These are phyloP conservation scores for Hymenoscyphus fructigenus DNA, from an alignment of 2,329 filamentous ascomycete species.

Conservation along the genomic window DNA sequence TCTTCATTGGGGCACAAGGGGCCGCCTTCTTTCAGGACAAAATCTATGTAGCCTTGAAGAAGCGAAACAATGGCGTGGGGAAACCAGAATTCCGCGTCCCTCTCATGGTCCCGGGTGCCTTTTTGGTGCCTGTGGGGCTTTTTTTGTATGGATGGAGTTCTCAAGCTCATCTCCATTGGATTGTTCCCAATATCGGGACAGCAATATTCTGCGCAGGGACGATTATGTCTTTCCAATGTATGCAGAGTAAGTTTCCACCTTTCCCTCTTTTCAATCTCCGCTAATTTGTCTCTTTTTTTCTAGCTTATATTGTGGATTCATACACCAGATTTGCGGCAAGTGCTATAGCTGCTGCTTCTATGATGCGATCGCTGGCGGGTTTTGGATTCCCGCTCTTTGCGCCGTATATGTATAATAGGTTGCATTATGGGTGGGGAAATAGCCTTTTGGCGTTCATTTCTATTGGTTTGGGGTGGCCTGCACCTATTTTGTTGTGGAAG, in stretches of 20 bases:
- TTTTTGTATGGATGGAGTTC: constrained; percentile 58
- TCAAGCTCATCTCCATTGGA: constrained; percentile 50
- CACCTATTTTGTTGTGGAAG: constrained; percentile 44
- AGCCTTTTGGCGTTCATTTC: constrained; percentile 47
- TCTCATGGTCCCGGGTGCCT: constrained; percentile 51
- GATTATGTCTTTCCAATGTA: constrained; percentile 30
- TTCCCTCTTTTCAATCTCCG: no score
- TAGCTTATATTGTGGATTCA: constrained; percentile 50
- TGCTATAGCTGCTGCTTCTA: constrained; percentile 39
- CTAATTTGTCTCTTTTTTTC: constrained; percentile 60
- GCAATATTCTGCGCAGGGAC: constrained; percentile 49
- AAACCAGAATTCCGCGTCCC: constrained; percentile 61
- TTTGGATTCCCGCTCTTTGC: constrained; percentile 26
- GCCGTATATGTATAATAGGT: constrained; percentile 24
- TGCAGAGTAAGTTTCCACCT: constrained; percentile 30
- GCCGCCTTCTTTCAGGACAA: constrained; percentile 32
- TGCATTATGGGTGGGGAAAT: constrained; percentile 48
- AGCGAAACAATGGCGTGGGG: constrained; percentile 24
- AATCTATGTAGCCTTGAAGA: constrained; percentile 21
- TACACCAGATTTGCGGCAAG: constrained; percentile 34
- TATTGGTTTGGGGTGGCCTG: constrained; percentile 49
- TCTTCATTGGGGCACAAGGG: constrained; percentile 37
- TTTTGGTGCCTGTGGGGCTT: constrained; percentile 55
- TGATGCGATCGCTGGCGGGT: constrained; percentile 22
- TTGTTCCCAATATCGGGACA: constrained; percentile 55